Evolutionary conservation across 2,329 filamentous ascomycete genomes (phyloP), one percentile per base, ranked within the genome.

Genomic region (Phyllachora maydis): DNA sequence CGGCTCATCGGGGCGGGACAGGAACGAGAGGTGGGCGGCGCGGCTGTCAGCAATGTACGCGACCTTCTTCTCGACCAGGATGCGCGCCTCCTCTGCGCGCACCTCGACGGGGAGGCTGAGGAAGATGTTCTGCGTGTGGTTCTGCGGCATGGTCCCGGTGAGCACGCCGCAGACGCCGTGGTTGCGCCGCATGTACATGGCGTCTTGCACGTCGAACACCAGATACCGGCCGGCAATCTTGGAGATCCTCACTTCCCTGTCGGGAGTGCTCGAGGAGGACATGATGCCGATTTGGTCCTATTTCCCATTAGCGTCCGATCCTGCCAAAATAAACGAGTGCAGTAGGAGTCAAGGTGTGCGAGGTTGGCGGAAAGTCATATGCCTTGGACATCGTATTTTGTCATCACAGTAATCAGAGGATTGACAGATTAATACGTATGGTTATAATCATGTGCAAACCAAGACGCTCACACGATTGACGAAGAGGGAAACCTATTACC

Each of bases 61-160:
- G 35, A 69, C 65, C 28, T 65, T 68, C 35, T 72, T 73, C 34
- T 81, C 72, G 28, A 91, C 69, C 14, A 98, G 60, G 25, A 88
- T 51, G 32, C 70, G 64, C 4, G 74, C 83, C 53, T 98, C 88
- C 50, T 95, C 88, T 2, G 79, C 73, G 54, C 88, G 78, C 21
- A 98, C 58, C 53, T 93, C 76, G 14, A 95, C 52, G 3, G 88
- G 88, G 23, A 95, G 52, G 21, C 83, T 79, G 28, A 85, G 64
- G 43, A 95, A 95, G 28, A 92, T 65, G 50, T 92, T 95, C 49
- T 98, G 88, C 36, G 90, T 85, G 5, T 83, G 82, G 27, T 81
- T 73, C 48, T 95, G 83, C 2, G 88, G 85, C 15, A 92, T 68
- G 6, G 78, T 83, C 27, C 88, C 88, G 29, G 78, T 71, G 26